Evolutionary conservation across 768 basidiomycete species (phyloP), one percentile per base, ranked within the genome.

Genomic region (Amanita rimosa): DNA sequence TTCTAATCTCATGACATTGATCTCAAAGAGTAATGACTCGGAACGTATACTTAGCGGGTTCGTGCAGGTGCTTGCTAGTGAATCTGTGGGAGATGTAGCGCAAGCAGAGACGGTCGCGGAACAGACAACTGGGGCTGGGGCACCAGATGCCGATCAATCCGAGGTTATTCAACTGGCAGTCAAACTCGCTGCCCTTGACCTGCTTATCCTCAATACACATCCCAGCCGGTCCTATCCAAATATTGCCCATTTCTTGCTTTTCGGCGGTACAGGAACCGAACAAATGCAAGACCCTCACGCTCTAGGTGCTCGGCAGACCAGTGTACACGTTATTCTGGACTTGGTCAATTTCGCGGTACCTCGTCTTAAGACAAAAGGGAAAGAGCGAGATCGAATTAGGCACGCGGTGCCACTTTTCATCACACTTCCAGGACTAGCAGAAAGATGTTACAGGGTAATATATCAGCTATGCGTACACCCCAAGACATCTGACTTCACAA

Each of bases 381-480:
- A 72, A 57, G 67, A 69, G 49, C 55, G 62, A 35, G 62, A 65
- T 13, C 57, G 58, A 50, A 38, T 50, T 8, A 59, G 57, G 4
- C 70, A 63, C 7, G 59, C 61, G 17, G 68, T 71, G 1, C 82
- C 87, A 0, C 66, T 88, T 17, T 83, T 84, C 60, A 61, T 69
- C 16, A 67, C 69, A 16, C 71, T 86, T 29, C 95, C 94, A 0
- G 74, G 73, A 2, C 68, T 96, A 22, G 92, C 93, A 2, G 92
- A 94, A 60, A 81, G 83, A 47, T 85, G 82, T 58, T 93, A 94
- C 58, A 78, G 77, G 31, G 73, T 96, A 43, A 67, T 97, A 16
- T 75, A 87, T 60, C 86, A 95, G 51, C 75, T 98, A 0, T 95
- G 89, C 65, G 74, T 81, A n/a, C 90, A 97, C 57, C 76, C 84